A percentile compares a stretch with the other conserved stretches of the same genome.
Conservation (phyloP, 1,139 yeast genomes). For the Dujonia santamariae region DNA sequence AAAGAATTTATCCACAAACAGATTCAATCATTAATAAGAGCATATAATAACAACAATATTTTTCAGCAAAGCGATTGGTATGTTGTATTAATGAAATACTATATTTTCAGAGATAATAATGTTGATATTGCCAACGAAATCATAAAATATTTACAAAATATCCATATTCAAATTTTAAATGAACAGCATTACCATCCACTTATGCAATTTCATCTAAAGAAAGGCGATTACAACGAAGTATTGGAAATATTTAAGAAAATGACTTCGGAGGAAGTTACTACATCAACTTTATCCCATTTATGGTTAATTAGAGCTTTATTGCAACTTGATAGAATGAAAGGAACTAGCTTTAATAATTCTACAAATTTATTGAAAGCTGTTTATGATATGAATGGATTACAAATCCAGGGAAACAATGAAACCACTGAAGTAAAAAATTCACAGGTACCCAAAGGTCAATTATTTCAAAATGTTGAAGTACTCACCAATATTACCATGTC, state of each 20-base stretch:
- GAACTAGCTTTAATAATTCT: conserved; percentile 23
- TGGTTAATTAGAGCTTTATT: conserved; percentile 42
- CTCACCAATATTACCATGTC: conserved; percentile 5
- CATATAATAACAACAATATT: conserved; percentile 4
- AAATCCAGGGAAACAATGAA: conserved; percentile 8
- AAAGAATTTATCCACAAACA: not conserved
- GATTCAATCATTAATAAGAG: not conserved
- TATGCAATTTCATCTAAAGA: conserved; percentile 21
- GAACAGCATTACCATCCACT: conserved; percentile 32
- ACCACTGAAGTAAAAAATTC: not conserved
- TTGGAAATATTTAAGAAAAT: conserved; percentile 38
- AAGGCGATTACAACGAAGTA: conserved; percentile 25
- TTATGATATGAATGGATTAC: conserved; percentile 31
- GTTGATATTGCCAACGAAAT: conserved; percentile 12
- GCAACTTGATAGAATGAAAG: conserved; percentile 29
- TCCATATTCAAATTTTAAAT: conserved; percentile 12
- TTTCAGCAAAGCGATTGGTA: conserved; percentile 7
- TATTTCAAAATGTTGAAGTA: conserved; percentile 2
- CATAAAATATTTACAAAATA: not conserved
- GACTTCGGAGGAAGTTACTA: conserved; percentile 27
- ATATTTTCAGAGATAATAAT: conserved; percentile 15
- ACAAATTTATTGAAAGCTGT: conserved; percentile 29
- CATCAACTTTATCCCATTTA: conserved; percentile 37
- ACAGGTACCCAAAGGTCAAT: conserved; percentile 2
- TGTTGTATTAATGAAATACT: conserved; percentile 23